Percentiles rank a stretch among this genome's conserved stretches.
Conservation (phyloP, 768 basidiomycete genomes). For the Leccinellum albellum region DNA sequence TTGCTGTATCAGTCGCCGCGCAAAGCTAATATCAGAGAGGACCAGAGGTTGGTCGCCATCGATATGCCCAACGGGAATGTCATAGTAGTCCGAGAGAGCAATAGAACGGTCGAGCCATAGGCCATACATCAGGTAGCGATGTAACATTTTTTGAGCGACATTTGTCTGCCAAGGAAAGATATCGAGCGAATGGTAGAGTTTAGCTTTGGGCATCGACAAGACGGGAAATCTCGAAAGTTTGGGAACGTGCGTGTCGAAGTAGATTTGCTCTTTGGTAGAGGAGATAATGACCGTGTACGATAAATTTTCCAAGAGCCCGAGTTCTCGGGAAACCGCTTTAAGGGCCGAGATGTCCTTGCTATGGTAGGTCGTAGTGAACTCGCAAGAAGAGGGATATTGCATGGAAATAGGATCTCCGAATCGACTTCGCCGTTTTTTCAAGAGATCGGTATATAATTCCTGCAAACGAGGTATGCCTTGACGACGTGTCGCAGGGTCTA, state of each 20-base stretch:
- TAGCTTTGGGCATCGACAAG: conserved; percentile 81
- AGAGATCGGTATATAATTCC: conserved; percentile 64
- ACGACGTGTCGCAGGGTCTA: conserved; percentile 85
- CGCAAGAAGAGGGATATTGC: conserved; percentile 57
- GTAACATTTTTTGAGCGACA: conserved; percentile 79
- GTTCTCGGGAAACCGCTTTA: conserved; percentile 83
- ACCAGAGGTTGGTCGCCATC: conserved; percentile 88
- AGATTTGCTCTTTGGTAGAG: conserved; percentile 77
- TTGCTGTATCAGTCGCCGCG: conserved; percentile 79
- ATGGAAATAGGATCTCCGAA: conserved; percentile 47
- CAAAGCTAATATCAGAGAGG: conserved; percentile 86
- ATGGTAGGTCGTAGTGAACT: conserved; percentile 73
- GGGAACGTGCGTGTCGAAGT: conserved; percentile 71
- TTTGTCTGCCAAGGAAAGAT: conserved; percentile 87
- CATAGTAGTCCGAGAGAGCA: conserved; percentile 83
- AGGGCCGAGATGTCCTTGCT: conserved; percentile 74
- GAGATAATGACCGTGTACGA: conserved; percentile 78
- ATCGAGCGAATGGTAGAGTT: conserved; percentile 66
- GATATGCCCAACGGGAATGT: conserved; percentile 89
- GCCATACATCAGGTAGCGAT: conserved; percentile 75
- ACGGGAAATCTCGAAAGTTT: conserved; percentile 84
- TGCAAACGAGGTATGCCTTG: conserved; percentile 78
- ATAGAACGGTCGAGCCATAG: conserved; percentile 77
- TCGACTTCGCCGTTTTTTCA: conserved; percentile 45
- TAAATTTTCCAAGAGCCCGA: conserved; percentile 70